A percentile compares a stretch with the other conserved stretches of the same genome.
Conservation (phyloP, 2,329 filamentous ascomycete genomes). For the Diaporthe sp. region DNA sequence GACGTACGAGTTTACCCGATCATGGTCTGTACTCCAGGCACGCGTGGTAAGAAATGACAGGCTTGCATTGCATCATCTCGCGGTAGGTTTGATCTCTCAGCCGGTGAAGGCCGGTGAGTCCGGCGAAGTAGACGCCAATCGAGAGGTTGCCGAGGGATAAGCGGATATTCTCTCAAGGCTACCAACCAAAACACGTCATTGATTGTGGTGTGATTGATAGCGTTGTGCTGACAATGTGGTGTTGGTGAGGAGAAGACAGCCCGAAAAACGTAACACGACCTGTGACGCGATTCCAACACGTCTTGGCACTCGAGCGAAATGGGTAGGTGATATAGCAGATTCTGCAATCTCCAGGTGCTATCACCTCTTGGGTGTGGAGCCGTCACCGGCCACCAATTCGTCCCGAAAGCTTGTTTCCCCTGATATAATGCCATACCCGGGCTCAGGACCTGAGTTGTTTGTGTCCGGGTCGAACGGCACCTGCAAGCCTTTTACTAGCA, state of each 20-base stretch:
- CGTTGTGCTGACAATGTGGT: slow-evolving; percentile 16
- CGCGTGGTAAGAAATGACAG: slow-evolving; percentile 8
- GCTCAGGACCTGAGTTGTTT: not conserved
- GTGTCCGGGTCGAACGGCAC: not conserved
- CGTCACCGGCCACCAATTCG: not conserved
- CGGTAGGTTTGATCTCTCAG: not conserved
- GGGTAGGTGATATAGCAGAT: slow-evolving; percentile 20
- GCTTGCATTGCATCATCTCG: not conserved
- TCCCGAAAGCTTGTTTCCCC: not conserved
- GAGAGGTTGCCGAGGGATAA: not conserved
- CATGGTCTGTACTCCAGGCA: not conserved
- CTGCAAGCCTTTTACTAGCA: not conserved
- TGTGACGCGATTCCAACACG: slow-evolving; percentile 13
- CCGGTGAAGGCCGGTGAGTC: not conserved
- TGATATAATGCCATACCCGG: not conserved
- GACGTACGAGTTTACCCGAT: slow-evolving; percentile 5
- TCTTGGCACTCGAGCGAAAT: slow-evolving; percentile 16
- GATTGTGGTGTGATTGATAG: slow-evolving; percentile 18
- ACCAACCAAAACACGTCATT: slow-evolving; percentile 17
- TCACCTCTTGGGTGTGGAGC: slow-evolving; percentile 10
- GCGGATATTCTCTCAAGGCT: not conserved
- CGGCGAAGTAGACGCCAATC: not conserved
- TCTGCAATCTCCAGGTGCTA: slow-evolving; percentile 1
- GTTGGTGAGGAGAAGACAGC: slow-evolving; percentile 17
- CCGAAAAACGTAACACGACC: slow-evolving; percentile 5